A percentile compares a stretch with the other conserved stretches of the same genome.
Conservation (phyloP, 805 yeast genomes). For the Suhomyces pyralidae region DNA sequence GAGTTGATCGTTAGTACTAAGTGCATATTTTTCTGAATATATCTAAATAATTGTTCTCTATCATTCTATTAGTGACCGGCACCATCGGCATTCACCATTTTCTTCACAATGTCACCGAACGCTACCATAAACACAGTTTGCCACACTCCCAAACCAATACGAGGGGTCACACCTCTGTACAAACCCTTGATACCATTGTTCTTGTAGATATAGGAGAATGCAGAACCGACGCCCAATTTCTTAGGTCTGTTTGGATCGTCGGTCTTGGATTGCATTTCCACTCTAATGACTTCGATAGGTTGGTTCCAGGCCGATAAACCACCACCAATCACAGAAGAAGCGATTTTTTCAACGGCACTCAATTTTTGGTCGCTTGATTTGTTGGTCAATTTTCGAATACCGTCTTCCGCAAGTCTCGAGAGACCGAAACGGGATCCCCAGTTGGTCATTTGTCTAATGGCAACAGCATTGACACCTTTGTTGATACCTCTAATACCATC, state of each 20-base stretch:
- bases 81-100: constrained; percentile 40
- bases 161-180: constrained; percentile 95
- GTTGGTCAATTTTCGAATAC: constrained; percentile 60
- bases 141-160: constrained; percentile 96
- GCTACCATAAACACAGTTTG: constrained; percentile 99
- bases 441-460: constrained; percentile 97
- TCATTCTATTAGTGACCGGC: constrained; percentile 28
- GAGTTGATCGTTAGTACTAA: too few species aligned
- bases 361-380: constrained; percentile 60
- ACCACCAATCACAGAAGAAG: constrained; percentile 90
- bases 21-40: too few species aligned
- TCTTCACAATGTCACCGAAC: constrained; percentile 77
- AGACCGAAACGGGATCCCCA: constrained; percentile 99
- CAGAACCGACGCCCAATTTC: constrained; percentile 72
- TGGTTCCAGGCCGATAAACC: constrained; percentile 98
- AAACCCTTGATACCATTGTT: constrained; percentile 86
- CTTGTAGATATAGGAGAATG: constrained; percentile 78
- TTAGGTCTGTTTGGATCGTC: constrained; percentile 93
- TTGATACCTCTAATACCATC: constrained; percentile 95
- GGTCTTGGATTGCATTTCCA: constrained; percentile 97
- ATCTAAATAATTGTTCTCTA: neutral
- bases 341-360: constrained; percentile 73
- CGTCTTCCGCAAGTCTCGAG: constrained; percentile 86
- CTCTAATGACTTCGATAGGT: constrained; percentile 96
- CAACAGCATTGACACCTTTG: constrained; percentile 98